phyloP scores from a whole-genome alignment of 345 rosid species.

The Eucalyptus erythrocorys region DNA sequence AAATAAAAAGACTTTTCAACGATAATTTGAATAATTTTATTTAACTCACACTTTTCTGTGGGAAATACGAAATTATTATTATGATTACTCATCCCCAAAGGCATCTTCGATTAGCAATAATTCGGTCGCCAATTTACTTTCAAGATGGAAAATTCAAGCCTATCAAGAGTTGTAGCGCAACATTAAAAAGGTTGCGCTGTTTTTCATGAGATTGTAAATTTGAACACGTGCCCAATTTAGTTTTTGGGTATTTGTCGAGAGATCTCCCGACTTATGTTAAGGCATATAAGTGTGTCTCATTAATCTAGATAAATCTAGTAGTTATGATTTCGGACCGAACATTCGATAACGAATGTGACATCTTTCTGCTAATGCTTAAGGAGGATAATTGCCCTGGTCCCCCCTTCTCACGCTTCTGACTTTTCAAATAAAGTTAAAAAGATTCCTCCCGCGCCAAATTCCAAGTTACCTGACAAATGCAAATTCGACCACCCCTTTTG shows the following conservation, averaged over 20 bases:
- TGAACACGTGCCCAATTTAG: not conserved
- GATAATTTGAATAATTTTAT: not conserved
- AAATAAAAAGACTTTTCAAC: not conserved
- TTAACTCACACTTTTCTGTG: not conserved
- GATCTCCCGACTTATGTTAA: not conserved
- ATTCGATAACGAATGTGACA: not conserved
- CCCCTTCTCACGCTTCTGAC: not conserved
- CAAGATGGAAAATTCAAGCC: not conserved
- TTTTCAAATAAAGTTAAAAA: not conserved
- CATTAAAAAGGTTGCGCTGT: no score
- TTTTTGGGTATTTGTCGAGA: not conserved
- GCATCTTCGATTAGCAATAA: not conserved
- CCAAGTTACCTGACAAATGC: not conserved
- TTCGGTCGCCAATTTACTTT: not conserved
- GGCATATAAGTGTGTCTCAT: not conserved
- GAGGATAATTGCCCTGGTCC: not conserved
- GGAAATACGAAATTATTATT: not conserved
- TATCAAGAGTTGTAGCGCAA: not conserved
- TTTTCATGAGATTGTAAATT: no score
- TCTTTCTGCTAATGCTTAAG: not conserved
- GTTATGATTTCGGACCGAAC: not conserved
- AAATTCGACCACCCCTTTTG: not conserved
- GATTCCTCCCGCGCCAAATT: not conserved
- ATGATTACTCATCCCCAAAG: not conserved
- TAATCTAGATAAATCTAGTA: no score